These are phyloP conservation scores for Aspergillus bertholletiae DNA, from an alignment of 495 filamentous ascomycete species.

Conservation along the genomic window DNA sequence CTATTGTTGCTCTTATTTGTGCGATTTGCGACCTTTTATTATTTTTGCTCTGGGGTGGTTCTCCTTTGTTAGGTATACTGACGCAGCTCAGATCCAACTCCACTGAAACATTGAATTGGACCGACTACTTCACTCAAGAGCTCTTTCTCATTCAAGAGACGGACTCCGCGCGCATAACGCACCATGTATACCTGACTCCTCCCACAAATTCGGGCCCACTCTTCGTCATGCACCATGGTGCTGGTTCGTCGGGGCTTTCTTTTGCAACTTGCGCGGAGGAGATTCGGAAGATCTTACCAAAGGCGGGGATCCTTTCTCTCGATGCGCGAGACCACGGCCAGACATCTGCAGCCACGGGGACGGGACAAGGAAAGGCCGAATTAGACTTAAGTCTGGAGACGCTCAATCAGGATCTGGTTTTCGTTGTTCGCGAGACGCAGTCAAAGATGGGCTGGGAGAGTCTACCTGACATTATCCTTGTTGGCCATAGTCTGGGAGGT, in stretches of 20 bases:
- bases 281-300: conserved; percentile 72
- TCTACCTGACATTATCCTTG: conserved; percentile 71
- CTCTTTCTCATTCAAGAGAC: conserved; percentile 59
- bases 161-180: conserved; percentile 48
- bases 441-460: conserved; percentile 63
- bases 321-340: conserved; percentile 87
- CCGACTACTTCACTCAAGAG: conserved; percentile 83
- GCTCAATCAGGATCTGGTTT: conserved; percentile 68
- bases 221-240: conserved; percentile 87
- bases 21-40: background rate
- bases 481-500: conserved; percentile 96
- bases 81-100: conserved; percentile 29
- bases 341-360: conserved; percentile 43
- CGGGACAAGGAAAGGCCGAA: conserved; percentile 27
- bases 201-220: conserved; percentile 61
- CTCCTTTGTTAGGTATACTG: too few species aligned
- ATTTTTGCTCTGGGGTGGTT: background rate
- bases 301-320: conserved; percentile 76
- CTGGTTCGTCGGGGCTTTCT: conserved; percentile 82
- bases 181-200: conserved; percentile 81
- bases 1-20: background rate
- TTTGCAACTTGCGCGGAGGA: conserved; percentile 78
- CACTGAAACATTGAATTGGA: conserved; percentile 64
- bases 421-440: conserved; percentile 63
- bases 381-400: conserved; percentile 65